Evolutionary conservation across 2,329 filamentous ascomycete species (phyloP), one percentile per base, ranked within the genome.

Genomic region (Calonectria montana): DNA sequence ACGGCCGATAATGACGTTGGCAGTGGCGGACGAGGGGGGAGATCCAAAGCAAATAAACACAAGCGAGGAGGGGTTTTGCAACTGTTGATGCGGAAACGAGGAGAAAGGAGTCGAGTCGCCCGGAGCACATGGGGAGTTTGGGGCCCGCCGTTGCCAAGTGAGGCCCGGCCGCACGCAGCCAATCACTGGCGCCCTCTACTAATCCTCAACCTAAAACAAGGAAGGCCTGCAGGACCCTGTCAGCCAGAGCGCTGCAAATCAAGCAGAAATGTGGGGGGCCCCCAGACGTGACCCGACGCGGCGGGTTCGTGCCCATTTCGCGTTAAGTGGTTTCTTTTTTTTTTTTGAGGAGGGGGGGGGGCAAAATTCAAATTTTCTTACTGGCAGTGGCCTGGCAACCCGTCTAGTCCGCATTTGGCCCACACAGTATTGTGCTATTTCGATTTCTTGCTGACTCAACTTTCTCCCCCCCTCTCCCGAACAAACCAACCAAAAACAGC

Each of bases 301-400:
- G 75, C 72, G 71, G 50, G 64, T 65, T 73, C 79, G 81, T 75
- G 79, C 72, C 67, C 55, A 41, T 74, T 79, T 82, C 81, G 81
- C 77, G 81, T 81, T 77, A 80, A 82, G 76, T 79, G 70, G 31
- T 64, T 18, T 48, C 27, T 47, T 23, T 29, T 29, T 29, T 50
- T 29, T 29, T 50, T 50, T 39, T 57, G n/a, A n/a, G n/a, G n/a
- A n/a, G n/a, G n/a, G n/a, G n/a, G n/a, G n/a, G n/a, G n/a, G n/a
- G n/a, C n/a, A n/a, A n/a, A n/a, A n/a, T n/a, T n/a, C 3, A 25
- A 13, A 47, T 29, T 41, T 48, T 45, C 39, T 47, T 21, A 57
- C 50, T 57, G 50, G 50, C 18, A 15, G 53, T 59, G 53, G 53
- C 35, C 31, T 10, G 15, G 21, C 53, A 39, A 27, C 31, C 21